Evolutionary conservation across 2,329 filamentous ascomycete species (phyloP).

Genomic region (Fusarium floridanum): DNA sequence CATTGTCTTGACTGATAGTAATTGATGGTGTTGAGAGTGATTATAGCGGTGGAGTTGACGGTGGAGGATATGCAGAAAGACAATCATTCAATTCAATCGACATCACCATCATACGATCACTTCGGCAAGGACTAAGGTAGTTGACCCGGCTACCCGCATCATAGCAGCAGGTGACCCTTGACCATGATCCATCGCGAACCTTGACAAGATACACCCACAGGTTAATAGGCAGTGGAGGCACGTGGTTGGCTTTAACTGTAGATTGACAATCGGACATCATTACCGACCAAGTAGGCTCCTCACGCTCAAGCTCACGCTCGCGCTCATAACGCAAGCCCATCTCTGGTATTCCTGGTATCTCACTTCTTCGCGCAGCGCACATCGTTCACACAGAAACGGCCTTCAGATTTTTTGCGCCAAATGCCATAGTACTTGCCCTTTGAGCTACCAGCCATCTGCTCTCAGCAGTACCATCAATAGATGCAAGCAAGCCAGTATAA

Average conservation of each 20-base stretch:
- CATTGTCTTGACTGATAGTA: slow-evolving; percentile 7
- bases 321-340: slow-evolving; percentile 27
- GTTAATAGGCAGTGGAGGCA: neutral
- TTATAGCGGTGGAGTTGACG: neutral
- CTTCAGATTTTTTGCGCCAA: slow-evolving; percentile 60
- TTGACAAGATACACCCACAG: slow-evolving; percentile 8
- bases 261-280: slow-evolving; percentile 18
- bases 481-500: slow-evolving; percentile 73
- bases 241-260: neutral
- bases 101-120: slow-evolving; percentile 10
- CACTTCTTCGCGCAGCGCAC: slow-evolving; percentile 41
- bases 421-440: slow-evolving; percentile 64
- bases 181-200: neutral
- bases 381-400: slow-evolving; percentile 46
- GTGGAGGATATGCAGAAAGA: neutral
- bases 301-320: slow-evolving; percentile 11
- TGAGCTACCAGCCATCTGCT: slow-evolving; percentile 62
- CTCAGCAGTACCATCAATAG: slow-evolving; percentile 65
- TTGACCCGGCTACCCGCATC: neutral
- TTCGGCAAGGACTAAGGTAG: neutral
- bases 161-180: slow-evolving; percentile 2
- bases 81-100: neutral
- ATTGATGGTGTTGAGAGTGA: neutral
- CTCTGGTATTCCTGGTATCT: slow-evolving; percentile 45
- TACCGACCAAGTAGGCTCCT: slow-evolving; percentile 42